A percentile compares a stretch with the other conserved stretches of the same genome.
Evolutionary conservation across 1,284 basidiomycete species (phyloP).

Genomic region (Singerocomus inundabilis): DNA sequence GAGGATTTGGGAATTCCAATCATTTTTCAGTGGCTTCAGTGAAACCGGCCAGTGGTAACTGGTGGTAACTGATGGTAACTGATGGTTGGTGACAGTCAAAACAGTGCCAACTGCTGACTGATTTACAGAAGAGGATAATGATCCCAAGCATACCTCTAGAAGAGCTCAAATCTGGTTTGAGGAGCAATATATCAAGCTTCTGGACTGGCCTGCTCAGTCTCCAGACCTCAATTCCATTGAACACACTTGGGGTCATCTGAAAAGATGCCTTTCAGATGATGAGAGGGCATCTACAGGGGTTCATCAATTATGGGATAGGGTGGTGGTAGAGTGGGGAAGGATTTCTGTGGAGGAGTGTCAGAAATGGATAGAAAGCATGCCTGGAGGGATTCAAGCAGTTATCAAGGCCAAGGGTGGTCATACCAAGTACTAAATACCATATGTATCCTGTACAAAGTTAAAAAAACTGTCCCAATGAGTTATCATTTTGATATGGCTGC

Average conservation of each 20-base stretch:
- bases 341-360: not conserved
- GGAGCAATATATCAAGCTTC: not conserved
- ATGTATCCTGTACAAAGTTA: not conserved
- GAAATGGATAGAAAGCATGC: no score
- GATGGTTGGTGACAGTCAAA: no score
- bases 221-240: not conserved
- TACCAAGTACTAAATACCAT: no score
- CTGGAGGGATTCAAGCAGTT: no score
- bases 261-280: not conserved
- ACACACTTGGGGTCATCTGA: no score
- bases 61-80: no score
- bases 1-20: not conserved
- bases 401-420: no score
- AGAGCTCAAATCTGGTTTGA: not conserved
- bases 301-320: not conserved
- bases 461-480: not conserved
- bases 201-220: not conserved
- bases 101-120: no score
- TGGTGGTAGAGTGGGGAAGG: not conserved
- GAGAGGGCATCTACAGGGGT: not conserved
- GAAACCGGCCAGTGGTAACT: no score
- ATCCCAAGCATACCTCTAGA: not conserved
- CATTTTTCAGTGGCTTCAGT: no score
- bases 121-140: not conserved
- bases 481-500: not conserved